These are phyloP conservation scores for Pythium myriotylum DNA, from an alignment of 352 stramenopile genomes.

Conservation along the genomic window DNA sequence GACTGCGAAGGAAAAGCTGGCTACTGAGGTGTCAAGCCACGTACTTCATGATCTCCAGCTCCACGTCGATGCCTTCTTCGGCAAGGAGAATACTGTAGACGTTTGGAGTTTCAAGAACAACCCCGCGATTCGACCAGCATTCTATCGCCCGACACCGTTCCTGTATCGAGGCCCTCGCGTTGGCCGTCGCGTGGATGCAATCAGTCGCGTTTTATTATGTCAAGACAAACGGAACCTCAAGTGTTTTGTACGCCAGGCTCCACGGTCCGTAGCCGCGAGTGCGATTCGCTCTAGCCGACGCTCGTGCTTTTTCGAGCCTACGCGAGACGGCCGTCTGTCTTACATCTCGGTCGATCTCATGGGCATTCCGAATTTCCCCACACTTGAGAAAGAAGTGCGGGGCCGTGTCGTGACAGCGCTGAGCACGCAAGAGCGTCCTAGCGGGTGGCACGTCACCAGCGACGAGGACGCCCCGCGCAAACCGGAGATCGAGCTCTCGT, in stretches of 20 bases:
- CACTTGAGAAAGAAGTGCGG: conserved; percentile 43
- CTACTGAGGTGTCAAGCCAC: conserved; percentile 35
- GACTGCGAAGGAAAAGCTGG: conserved; percentile 42
- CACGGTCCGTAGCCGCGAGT: not conserved
- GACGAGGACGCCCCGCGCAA: conserved; percentile 22
- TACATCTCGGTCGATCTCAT: conserved; percentile 55
- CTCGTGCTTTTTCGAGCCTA: conserved; percentile 3
- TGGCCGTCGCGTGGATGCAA: conserved; percentile 36
- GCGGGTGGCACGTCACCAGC: conserved; percentile 19
- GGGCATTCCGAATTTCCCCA: conserved; percentile 40
- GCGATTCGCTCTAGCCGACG: not conserved
- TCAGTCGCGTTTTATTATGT: conserved; percentile 54
- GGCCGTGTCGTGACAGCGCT: conserved; percentile 36
- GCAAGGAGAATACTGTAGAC: conserved; percentile 6
- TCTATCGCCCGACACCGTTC: conserved; percentile 53
- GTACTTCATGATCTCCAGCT: conserved; percentile 42
- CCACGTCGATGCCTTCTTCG: conserved; percentile 31
- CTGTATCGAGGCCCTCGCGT: conserved; percentile 43
- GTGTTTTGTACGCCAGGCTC: conserved; percentile 43
- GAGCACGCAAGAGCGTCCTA: conserved; percentile 23
- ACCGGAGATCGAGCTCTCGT: conserved; percentile 47
- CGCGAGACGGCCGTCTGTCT: conserved; percentile 1
- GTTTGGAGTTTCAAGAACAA: not conserved
- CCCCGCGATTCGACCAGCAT: conserved; percentile 36
- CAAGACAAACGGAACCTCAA: conserved; percentile 72